phyloP scores from a whole-genome alignment of 352 stramenopile species.

The Salisapilia sapeloensis region DNA sequence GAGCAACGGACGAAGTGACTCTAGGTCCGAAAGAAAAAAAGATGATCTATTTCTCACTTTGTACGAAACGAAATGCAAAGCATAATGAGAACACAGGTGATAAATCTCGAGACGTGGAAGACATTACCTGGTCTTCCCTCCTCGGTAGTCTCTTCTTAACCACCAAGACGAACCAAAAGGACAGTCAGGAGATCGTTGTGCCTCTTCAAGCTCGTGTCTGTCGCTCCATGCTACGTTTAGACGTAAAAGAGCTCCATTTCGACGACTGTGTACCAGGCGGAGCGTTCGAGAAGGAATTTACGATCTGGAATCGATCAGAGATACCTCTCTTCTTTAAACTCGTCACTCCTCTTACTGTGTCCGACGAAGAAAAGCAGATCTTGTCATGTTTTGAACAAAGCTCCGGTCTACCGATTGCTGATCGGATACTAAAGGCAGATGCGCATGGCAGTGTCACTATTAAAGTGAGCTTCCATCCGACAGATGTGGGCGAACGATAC shows the following conservation, averaged over 20 bases:
- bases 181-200: constrained; percentile 32
- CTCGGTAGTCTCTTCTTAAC: constrained; percentile 21
- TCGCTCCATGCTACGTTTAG: constrained; percentile 61
- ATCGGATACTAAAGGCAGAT: constrained; percentile 63
- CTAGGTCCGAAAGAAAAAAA: constrained; percentile 54
- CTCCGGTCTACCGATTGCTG: constrained; percentile 63
- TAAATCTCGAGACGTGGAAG: constrained; percentile 73
- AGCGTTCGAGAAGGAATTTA: constrained; percentile 83
- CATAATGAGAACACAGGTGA: constrained; percentile 9
- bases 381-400: constrained; percentile 80
- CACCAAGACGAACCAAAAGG: constrained; percentile 1
- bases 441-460: constrained; percentile 76
- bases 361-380: constrained; percentile 49
- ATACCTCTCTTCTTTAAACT: constrained; percentile 78
- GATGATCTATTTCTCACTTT: constrained; percentile 56
- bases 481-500: constrained; percentile 70
- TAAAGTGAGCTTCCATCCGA: constrained; percentile 69
- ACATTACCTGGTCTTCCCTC: constrained; percentile 54
- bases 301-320: constrained; percentile 80
- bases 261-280: constrained; percentile 75
- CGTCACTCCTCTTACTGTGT: constrained; percentile 44
- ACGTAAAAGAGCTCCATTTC: constrained; percentile 81
- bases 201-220: constrained; percentile 70
- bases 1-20: constrained; percentile 30
- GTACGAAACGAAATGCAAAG: constrained; percentile 30